Evolutionary conservation across 164 flowering plant species (phyloP).

Genomic region (Stephania japonica): DNA sequence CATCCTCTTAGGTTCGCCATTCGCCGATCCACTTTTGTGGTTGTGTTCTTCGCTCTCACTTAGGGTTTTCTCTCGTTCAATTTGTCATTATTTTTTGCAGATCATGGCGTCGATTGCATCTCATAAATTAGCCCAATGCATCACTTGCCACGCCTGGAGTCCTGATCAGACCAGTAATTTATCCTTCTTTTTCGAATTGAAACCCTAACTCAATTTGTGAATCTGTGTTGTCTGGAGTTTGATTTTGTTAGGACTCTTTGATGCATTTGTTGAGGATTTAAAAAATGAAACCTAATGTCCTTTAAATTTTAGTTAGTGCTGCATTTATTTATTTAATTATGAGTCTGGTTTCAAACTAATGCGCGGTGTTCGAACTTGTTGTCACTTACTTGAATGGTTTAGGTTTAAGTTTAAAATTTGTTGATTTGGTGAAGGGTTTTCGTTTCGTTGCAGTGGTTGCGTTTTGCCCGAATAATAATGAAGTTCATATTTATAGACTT

Average conservation of each 20-base stretch:
- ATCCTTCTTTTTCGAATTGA: not conserved
- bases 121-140: conserved; percentile 79
- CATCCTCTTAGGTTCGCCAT: not conserved
- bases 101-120: conserved; percentile 59
- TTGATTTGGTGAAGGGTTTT: conserved; percentile 1
- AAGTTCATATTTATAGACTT: conserved; percentile 71
- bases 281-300: no score
- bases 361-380: not conserved
- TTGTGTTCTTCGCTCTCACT: not conserved
- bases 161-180: conserved; percentile 73
- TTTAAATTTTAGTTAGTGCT: not conserved
- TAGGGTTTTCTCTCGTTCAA: not conserved
- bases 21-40: not conserved
- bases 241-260: not conserved
- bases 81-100: conserved; percentile 2
- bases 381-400: not conserved
- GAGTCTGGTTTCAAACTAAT: not conserved
- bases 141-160: conserved; percentile 95
- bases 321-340: not conserved
- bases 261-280: no score
- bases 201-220: not conserved
- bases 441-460: conserved; percentile 65
- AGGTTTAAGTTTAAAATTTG: not conserved
- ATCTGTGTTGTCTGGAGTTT: not conserved
- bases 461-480: conserved; percentile 81